These are phyloP conservation scores for Artomyces pyxidatus DNA, from an alignment of 768 basidiomycete genomes.

Conservation along the genomic window DNA sequence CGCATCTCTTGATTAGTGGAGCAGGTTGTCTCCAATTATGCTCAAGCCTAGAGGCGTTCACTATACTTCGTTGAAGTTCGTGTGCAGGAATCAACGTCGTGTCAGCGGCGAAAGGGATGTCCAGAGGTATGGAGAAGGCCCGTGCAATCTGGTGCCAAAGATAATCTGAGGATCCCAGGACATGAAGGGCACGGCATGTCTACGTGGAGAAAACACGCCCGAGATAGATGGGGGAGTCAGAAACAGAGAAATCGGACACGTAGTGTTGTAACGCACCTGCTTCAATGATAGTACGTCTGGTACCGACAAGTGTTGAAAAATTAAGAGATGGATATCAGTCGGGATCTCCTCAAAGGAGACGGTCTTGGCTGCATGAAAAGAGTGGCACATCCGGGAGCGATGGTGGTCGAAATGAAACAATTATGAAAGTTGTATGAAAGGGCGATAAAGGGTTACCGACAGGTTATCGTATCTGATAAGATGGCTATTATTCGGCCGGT, in stretches of 20 bases:
- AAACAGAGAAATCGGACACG: too few relatives aligned
- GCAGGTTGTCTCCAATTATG: constrained; percentile 37
- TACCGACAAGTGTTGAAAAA: constrained; percentile 27
- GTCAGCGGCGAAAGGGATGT: constrained; percentile 30
- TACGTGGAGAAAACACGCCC: constrained; percentile 27
- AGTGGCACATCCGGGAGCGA: too few relatives aligned
- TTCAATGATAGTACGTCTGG: constrained; percentile 39
- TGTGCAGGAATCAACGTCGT: constrained; percentile 28
- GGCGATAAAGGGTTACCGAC: not conserved
- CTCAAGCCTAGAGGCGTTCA: constrained; percentile 41
- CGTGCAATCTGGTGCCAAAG: constrained; percentile 41
- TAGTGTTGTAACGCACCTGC: constrained; percentile 30
- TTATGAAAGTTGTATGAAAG: too few relatives aligned
- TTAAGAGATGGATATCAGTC: constrained; percentile 35
- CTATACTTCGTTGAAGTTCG: constrained; percentile 33
- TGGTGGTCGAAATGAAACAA: too few relatives aligned
- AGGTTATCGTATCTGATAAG: not conserved
- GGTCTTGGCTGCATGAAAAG: constrained; percentile 8
- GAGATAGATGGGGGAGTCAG: not conserved
- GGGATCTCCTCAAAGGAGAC: constrained; percentile 28
- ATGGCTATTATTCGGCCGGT: constrained; percentile 4
- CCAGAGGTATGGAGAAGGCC: constrained; percentile 29
- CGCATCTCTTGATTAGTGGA: constrained; percentile 29
- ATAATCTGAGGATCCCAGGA: constrained; percentile 42
- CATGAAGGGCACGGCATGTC: constrained; percentile 54